Base-by-base conservation (phyloP, 140 eudicot species). In the Cichorium intybus region DNA sequence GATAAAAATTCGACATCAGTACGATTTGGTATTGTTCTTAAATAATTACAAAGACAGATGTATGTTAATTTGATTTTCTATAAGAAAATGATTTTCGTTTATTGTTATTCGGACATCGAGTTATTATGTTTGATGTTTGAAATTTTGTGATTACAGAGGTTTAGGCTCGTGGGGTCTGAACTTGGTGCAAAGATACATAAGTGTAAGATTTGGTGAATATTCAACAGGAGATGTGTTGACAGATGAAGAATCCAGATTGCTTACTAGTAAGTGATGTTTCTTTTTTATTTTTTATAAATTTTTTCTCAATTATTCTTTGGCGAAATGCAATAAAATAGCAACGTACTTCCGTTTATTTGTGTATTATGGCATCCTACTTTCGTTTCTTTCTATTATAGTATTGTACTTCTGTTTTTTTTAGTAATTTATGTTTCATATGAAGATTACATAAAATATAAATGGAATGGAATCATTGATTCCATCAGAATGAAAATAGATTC, bases 391-490 rank as follows among this genome's bases (percentile, higher is more conserved):
- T n/a, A n/a, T n/a, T n/a, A n/a, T n/a, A n/a, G n/a, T n/a, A n/a
- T n/a, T n/a, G n/a, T n/a, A n/a, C n/a, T n/a, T n/a, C n/a, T n/a
- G n/a, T 2, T 29, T 18, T 35, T 26, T 81, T 75, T 81, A 60
- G 70, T 48, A 15, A 3, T 45, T 24, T 20, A 45, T 56, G 17
- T 64, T 73, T 71, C 15, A 1, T 43, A 11, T 75, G 74, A 68
- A 90, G 97, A 91, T 82, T 91, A 91, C 70, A 78, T 82, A 17
- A n/a, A n/a, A n/a, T n/a, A n/a, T n/a, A n/a, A n/a, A n/a, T n/a
- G n/a, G n/a, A n/a, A n/a, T n/a, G n/a, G n/a, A n/a, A n/a, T n/a
- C n/a, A n/a, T n/a, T n/a, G n/a, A n/a, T n/a, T n/a, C n/a, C n/a
- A n/a, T n/a, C n/a, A n/a, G n/a, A n/a, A n/a, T n/a, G n/a, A n/a